These are phyloP conservation scores for Oxyria digyna DNA, from an alignment of 148 eudicot genomes.

Conservation along the genomic window DNA sequence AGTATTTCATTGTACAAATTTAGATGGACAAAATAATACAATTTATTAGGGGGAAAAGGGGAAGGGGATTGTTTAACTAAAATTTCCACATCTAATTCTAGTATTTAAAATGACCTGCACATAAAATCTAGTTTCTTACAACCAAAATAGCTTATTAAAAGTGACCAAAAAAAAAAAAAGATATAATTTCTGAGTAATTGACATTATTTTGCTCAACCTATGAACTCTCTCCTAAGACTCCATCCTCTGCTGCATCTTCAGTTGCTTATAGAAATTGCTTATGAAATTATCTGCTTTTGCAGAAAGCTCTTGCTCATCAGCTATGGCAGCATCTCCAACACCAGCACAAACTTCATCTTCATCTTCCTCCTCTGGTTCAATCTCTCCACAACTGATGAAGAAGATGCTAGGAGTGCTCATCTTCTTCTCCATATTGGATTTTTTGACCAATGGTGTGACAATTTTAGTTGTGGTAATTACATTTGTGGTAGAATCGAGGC, in stretches of 20 bases:
- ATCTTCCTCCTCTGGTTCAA: not conserved
- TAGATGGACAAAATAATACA: not conserved
- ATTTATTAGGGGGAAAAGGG: too few relatives aligned
- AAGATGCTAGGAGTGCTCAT: not conserved
- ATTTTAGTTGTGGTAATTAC: not conserved
- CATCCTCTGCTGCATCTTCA: conserved; percentile 10
- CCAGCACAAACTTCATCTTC: not conserved
- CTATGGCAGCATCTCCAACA: not conserved
- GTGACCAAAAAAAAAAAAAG: not conserved
- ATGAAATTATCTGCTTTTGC: conserved; percentile 7
- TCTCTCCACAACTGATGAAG: not conserved
- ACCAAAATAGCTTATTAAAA: not conserved
- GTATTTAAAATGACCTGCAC: not conserved
- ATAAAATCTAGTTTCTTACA: not conserved
- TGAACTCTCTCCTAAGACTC: not conserved
- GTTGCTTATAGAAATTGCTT: conserved; percentile 1
- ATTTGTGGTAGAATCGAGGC: not conserved
- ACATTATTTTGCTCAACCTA: not conserved
- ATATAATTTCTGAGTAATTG: not conserved
- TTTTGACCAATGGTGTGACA: not conserved
- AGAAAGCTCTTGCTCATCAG: conserved; percentile 4
- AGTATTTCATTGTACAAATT: not conserved
- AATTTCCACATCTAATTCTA: not conserved
- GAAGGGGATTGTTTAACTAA: too few relatives aligned
- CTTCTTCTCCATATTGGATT: not conserved